A percentile compares a stretch with the other conserved stretches of the same genome.
These are phyloP conservation scores for Magnaporthiopsis rhizophila DNA, from an alignment of 2,329 filamentous ascomycete species.

Conservation along the genomic window DNA sequence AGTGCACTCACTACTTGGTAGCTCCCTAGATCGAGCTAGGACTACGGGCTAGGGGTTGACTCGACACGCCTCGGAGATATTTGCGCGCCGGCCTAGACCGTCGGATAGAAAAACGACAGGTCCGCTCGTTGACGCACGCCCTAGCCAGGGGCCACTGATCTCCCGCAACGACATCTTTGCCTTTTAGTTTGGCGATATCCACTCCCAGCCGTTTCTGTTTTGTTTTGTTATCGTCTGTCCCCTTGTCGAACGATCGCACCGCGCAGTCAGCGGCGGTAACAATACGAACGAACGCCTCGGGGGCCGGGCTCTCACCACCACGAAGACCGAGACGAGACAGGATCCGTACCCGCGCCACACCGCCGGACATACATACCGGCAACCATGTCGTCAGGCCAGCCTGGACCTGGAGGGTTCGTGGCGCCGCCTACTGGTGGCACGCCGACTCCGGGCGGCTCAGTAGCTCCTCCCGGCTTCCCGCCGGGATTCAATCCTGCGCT, in stretches of 20 bases:
- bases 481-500: background rate
- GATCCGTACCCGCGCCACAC: background rate
- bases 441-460: background rate
- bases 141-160: background rate
- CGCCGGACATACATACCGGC: background rate
- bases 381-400: background rate
- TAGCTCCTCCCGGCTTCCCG: no score
- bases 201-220: background rate
- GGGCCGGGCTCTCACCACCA: background rate
- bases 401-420: background rate
- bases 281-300: background rate
- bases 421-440: no score
- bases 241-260: no score
- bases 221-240: background rate
- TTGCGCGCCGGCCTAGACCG: no score
- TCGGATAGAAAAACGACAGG: background rate
- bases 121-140: no score
- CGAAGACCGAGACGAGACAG: background rate
- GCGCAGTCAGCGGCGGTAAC: background rate
- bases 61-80: background rate
- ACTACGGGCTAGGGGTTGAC: background rate
- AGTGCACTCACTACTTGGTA: no score
- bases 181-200: background rate
- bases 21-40: background rate
- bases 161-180: background rate